A percentile compares a stretch with the other conserved stretches of the same genome.
These are phyloP conservation scores for Ashbya aceris DNA, from an alignment of 1,139 yeast species.

Conservation along the genomic window DNA sequence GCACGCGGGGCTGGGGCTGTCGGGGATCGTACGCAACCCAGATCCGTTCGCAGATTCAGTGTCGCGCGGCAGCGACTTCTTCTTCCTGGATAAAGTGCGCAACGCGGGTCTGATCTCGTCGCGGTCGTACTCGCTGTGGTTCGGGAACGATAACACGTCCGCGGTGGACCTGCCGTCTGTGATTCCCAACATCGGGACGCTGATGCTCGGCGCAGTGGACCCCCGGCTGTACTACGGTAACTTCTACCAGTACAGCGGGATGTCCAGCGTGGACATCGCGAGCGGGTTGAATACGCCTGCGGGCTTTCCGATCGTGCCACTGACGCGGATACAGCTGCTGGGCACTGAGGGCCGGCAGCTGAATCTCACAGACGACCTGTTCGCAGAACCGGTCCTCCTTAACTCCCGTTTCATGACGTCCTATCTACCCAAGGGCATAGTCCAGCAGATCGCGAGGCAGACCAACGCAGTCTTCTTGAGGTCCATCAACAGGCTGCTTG, in stretches of 20 bases:
- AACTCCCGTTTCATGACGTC: constrained; percentile 50
- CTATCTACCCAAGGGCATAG: constrained; percentile 48
- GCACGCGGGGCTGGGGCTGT: not conserved
- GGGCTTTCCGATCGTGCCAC: constrained; percentile 47
- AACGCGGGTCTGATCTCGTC: constrained; percentile 33
- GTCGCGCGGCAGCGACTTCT: constrained; percentile 38
- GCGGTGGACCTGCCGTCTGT: not conserved
- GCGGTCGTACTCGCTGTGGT: constrained; percentile 49
- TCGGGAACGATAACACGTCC: constrained; percentile 27
- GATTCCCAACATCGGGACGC: constrained; percentile 29
- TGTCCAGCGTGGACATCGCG: constrained; percentile 35
- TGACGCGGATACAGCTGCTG: constrained; percentile 45
- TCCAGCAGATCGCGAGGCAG: constrained; percentile 64
- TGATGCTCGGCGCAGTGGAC: constrained; percentile 56
- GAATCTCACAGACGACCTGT: constrained; percentile 28
- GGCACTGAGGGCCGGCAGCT: constrained; percentile 35
- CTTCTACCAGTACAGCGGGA: constrained; percentile 39
- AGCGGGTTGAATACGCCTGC: constrained; percentile 24
- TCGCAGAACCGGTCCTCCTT: constrained; percentile 46
- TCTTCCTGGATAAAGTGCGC: constrained; percentile 36
- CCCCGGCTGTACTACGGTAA: constrained; percentile 38
- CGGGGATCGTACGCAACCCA: constrained; percentile 9
- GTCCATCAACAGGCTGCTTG: constrained; percentile 51
- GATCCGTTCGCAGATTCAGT: constrained; percentile 47
- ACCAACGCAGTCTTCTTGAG: constrained; percentile 57